Conservation (phyloP, 2,329 filamentous ascomycete genomes). For the Beauveria sp. region DNA sequence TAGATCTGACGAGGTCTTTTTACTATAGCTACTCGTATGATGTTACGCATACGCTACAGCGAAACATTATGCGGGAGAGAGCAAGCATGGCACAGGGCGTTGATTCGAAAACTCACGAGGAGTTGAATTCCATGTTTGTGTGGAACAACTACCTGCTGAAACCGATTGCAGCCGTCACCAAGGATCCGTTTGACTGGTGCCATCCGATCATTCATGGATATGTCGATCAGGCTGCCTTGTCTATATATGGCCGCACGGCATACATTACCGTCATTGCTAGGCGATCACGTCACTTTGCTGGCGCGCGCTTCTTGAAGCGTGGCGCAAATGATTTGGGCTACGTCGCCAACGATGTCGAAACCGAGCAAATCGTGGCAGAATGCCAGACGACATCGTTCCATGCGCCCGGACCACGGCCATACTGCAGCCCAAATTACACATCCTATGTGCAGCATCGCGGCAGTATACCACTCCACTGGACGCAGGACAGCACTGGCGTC, state of each 20-base stretch:
- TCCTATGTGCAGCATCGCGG: constrained; percentile 96
- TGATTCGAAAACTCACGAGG: constrained; percentile 48
- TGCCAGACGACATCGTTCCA: constrained; percentile 93
- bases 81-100: constrained; percentile 59
- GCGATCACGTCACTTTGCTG: constrained; percentile 87
- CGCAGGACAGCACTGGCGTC: constrained; percentile 89
- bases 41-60: constrained; percentile 82
- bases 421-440: constrained; percentile 84
- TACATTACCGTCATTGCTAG: constrained; percentile 93
- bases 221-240: constrained; percentile 77
- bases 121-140: constrained; percentile 93
- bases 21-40: constrained; percentile 99
- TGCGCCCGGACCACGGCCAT: constrained; percentile 75
- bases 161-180: constrained; percentile 62
- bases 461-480: constrained; percentile 96
- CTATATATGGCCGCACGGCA: constrained; percentile 79
- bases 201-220: constrained; percentile 93
- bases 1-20: constrained; percentile 85
- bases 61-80: constrained; percentile 81
- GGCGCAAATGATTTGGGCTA: constrained; percentile 92
- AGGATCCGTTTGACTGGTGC: constrained; percentile 90
- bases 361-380: constrained; percentile 95
- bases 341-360: constrained; percentile 97
- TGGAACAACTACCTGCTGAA: constrained; percentile 90
- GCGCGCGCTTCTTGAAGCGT: constrained; percentile 87